phyloP scores from a whole-genome alignment of 2,329 filamentous ascomycete genomes.

The Penicillium sp. region DNA sequence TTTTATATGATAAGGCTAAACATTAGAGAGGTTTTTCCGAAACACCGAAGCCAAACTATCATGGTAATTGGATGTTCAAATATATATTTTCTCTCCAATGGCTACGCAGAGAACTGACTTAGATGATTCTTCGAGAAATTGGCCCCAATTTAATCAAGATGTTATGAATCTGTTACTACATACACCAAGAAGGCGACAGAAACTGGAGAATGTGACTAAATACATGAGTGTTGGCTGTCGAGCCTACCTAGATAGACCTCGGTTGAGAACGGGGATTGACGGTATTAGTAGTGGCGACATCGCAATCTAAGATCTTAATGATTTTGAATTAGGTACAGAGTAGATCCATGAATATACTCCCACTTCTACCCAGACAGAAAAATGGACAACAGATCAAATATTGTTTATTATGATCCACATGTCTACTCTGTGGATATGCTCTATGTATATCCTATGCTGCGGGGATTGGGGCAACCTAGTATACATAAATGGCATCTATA shows the following conservation, averaged over 20 bases:
- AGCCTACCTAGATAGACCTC: neutral
- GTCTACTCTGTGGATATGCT: neutral
- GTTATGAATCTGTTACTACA: too few relatives aligned
- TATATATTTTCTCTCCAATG: neutral
- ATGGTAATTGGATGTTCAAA: neutral
- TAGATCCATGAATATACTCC: neutral
- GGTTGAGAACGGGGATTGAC: too few relatives aligned
- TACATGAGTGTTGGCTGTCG: neutral
- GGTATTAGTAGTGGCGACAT: neutral
- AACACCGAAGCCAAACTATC: neutral
- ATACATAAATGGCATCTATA: neutral
- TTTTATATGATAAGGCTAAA: neutral
- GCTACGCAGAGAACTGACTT: neutral
- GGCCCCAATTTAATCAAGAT: fast-evolving
- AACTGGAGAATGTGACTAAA: neutral
- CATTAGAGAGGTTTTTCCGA: neutral
- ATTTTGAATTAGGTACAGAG: neutral
- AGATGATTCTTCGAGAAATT: neutral
- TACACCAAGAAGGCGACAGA: too few relatives aligned
- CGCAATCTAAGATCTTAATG: neutral
- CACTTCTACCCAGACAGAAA: neutral
- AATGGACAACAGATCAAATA: neutral
- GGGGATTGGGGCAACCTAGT: neutral
- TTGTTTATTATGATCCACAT: neutral
- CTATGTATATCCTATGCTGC: neutral